Base-by-base conservation (phyloP, 2,329 filamentous ascomycete species). In the Sclerotinia glacialis region DNA sequence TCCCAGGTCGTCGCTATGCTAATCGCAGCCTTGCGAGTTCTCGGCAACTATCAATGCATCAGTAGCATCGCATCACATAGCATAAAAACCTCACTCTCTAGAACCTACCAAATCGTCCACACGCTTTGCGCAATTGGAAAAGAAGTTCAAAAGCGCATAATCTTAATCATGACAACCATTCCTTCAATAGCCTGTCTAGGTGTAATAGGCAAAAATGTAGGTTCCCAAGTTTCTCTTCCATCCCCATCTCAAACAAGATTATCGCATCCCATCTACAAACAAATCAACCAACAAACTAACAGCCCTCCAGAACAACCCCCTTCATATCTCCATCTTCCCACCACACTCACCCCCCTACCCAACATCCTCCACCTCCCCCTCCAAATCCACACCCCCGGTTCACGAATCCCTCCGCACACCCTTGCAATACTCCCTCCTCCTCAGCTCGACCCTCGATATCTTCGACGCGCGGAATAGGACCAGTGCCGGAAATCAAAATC, bases 101-200 rank as follows among this genome's bases (percentile, higher is more conserved):
- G 14, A 49, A 61, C 9, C 14, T 40, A 47, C 31, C 5, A 37
- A 37, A 47, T 3, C 18, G 11, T 5, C 28, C 28, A 23, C 7
- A 5, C n/a, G 14, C 11, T 23, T 34, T 8, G 14, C 37, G 18
- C 21, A 49, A 60, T 46, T 14, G 26, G 16, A 18, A 26, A 34
- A n/a, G 5, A 34, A 6, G 8, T 37, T 5, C 9, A 21, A 14
- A 50, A 6, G 21, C 21, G 4, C n/a, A 60, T 58, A 37, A 6
- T 18, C 7, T n/a, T 31, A 64, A 72, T 54, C 31, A 83, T 86
- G 72, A 82, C 83, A 71, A 80, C 85, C 66, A 85, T 87, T 74
- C 89, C 94, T 40, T 92, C 90, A 46, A 95, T 98, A 78, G 93
- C 92, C 78, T 97, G 93, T 77, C 88, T 99, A 74, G 93, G 93